Conservation (phyloP, 345 rosid species). For the Brassica juncea region DNA sequence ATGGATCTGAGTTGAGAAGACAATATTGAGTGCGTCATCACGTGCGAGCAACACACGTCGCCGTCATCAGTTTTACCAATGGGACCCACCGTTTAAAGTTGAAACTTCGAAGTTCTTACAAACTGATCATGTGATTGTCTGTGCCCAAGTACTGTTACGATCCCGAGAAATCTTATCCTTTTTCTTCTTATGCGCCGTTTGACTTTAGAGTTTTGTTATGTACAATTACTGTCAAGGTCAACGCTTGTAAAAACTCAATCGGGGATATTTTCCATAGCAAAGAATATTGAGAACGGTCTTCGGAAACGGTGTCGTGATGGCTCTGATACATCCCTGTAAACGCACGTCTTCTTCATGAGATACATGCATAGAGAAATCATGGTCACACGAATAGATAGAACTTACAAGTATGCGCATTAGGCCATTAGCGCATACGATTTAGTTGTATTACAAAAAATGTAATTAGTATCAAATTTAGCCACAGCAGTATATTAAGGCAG, state of each 20-base stretch:
- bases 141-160: slow-evolving; percentile 2
- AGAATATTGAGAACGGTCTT: not conserved
- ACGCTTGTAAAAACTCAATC: slow-evolving; percentile 2
- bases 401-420: not conserved
- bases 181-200: slow-evolving; percentile 1
- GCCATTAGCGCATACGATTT: not conserved
- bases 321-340: slow-evolving; percentile 25
- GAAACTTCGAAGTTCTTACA: slow-evolving; percentile 8
- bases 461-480: not conserved
- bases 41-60: slow-evolving; percentile 36
- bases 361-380: not conserved
- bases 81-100: slow-evolving; percentile 3
- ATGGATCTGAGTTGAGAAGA: slow-evolving; percentile 28
- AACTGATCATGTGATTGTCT: slow-evolving; percentile 4
- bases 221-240: slow-evolving; percentile 27
- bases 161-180: slow-evolving; percentile 25
- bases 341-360: slow-evolving; percentile 33
- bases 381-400: not conserved
- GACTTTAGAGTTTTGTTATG: slow-evolving; percentile 27
- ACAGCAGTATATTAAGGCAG: not conserved
- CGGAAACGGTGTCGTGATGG: slow-evolving; percentile 32
- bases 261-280: not conserved
- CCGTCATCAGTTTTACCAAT: slow-evolving; percentile 22
- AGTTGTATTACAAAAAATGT: not conserved
- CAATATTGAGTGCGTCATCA: slow-evolving; percentile 31